Evolutionary conservation across 306 rosid genomes (phyloP), one percentile per base, ranked within the genome.

Genomic region (Sicyos edulis): DNA sequence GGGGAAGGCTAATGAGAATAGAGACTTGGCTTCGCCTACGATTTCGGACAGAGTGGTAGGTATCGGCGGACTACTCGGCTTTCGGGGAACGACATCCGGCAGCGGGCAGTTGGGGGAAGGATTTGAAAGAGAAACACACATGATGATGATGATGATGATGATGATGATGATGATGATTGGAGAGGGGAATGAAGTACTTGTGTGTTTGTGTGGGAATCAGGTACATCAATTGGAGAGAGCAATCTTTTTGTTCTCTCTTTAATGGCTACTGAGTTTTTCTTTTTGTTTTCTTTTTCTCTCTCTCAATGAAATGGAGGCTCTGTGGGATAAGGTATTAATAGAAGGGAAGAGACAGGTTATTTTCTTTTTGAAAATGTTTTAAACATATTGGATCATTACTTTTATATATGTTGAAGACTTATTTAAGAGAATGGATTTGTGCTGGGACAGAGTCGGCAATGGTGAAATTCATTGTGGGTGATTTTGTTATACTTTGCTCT

Each of bases 1-100:
- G 0, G 98, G 98, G 16, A 83, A 77, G 9, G 93, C 89, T 0
- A 90, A 69, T 4, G 66, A 9, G 74, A 87, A 70, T 11, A 92
- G 86, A 2, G 96, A 86, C 77, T 79, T 82, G 0, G 80, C 45
- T 76, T 92, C 93, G 0, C 51, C 24, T 3, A 79, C 4, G 5
- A 87, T 69, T 10, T 80, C 83, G 0, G 69, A 72, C 44, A 60
- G 67, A 57, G 58, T 3, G 29, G 76, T 54, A 8, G 52, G 50
- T 6, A 6, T 56, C 26, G 19, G 50, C 17, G n/a, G 8, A 3
- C 50, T 19, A 3, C 50, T 19, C 16, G 60, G 59, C 16, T 74
- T 74, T 26, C 19, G 2, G 29, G 69, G 32, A 13, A 26, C 29
- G 14, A 60, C 15, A 47, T 73, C 16, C 1, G 32, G n/a, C 24